Evolutionary conservation across 2,329 filamentous ascomycete genomes (phyloP), one percentile per base, ranked within the genome.

Genomic region (Alternaria viburni): DNA sequence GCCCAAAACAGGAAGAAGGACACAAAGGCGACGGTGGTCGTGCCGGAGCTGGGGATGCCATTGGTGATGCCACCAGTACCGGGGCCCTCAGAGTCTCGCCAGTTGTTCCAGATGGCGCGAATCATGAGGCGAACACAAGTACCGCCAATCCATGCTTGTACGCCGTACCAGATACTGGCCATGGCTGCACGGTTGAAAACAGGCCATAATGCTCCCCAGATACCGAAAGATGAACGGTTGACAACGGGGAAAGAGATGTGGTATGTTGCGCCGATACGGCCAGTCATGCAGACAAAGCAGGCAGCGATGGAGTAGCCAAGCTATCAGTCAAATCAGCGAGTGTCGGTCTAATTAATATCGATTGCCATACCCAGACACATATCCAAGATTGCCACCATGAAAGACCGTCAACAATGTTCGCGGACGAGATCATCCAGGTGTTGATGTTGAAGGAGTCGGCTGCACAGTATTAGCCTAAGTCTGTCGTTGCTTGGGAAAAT

Each of bases 371-470:
- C 90, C 93, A 95, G 46, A 97, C 92, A 74, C 91, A 93, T n/a
- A 81, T 68, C 80, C 79, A 82, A 3, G 92, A 90, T 81, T 97
- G 93, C 93, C 93, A 97, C 93, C 93, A 97, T 8, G 92, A 92
- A 21, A 96, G 84, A 12, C 93, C 92, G 51, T 82, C 84, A 1
- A 90, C 87, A 32, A 96, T 92, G 87, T 93, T 93, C 41, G 91
- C 89, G 1, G 91, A 93, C 0, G 92, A 91, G 66, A 96, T 96
- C 92, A 96, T 97, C 93, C 93, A 96, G 2, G 93, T 96, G 80
- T 95, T 96, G 74, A 81, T 81, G 66, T 81, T 81, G 72, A 81
- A 81, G 3, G 78, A 80, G 81, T 88, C 69, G 50, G 74, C 74
- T 74, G 61, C 69, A 41, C 17, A 47, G 5, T 43, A 57, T 74